Evolutionary conservation across 2,329 filamentous ascomycete species (phyloP).

Genomic region (Apiospora rasikravindrae): DNA sequence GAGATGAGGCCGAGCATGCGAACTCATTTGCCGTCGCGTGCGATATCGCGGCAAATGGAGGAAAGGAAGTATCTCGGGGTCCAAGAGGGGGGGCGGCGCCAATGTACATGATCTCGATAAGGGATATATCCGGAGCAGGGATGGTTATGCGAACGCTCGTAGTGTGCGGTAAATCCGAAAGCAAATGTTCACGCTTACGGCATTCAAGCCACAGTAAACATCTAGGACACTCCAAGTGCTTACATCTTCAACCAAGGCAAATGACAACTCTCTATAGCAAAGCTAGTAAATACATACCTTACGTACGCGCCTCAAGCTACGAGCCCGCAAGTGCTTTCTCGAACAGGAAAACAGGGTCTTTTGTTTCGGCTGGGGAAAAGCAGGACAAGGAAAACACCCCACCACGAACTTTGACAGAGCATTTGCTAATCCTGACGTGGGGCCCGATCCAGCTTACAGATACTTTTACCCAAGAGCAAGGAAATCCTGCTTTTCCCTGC

Average conservation of each 20-base stretch:
- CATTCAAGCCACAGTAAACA: too few relatives aligned
- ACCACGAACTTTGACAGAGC: conserved; percentile 13
- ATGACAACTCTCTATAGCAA: background rate
- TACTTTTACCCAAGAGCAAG: background rate
- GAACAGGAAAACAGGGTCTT: conserved; percentile 1
- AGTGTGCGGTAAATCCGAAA: background rate
- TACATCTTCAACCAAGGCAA: background rate
- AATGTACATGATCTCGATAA: conserved; percentile 12
- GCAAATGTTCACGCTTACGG: background rate
- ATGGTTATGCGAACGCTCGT: background rate
- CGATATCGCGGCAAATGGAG: background rate
- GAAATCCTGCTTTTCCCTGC: conserved; percentile 5
- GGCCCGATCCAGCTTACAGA: background rate
- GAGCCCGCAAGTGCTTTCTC: background rate
- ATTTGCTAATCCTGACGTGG: conserved; percentile 8
- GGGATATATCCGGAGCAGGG: conserved; percentile 11
- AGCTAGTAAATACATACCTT: background rate
- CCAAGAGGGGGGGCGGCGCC: background rate
- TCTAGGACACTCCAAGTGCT: background rate
- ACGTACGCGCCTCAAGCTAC: background rate
- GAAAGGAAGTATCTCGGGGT: background rate
- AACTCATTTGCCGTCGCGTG: background rate
- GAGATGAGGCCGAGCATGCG: background rate
- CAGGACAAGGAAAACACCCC: background rate
- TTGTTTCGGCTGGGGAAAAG: conserved; percentile 12